Conservation (phyloP, 73 alveolate species). For the Paraurostyla sp. region DNA sequence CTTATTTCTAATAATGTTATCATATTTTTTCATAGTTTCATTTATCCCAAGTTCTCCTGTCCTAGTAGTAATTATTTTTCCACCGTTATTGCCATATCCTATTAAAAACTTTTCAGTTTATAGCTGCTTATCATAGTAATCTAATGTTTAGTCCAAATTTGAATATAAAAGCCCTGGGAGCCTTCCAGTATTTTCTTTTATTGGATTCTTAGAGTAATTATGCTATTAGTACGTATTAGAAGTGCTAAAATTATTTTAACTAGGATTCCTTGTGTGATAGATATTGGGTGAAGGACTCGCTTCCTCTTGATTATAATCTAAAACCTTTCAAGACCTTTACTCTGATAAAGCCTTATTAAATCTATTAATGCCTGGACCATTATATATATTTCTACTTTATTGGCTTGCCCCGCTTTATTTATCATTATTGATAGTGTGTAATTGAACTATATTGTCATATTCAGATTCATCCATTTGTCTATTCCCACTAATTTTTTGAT, state of each 20-base stretch:
- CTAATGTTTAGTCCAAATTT: not conserved
- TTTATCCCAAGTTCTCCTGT: not conserved
- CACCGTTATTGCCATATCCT: not conserved
- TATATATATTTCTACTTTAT: not conserved
- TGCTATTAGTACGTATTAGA: not conserved
- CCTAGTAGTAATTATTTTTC: not conserved
- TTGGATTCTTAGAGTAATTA: conserved; percentile 3
- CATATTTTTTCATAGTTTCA: conserved; percentile 15
- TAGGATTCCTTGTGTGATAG: no score
- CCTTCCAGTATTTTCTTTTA: conserved; percentile 26
- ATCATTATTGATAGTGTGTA: not conserved
- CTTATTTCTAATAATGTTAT: conserved; percentile 18
- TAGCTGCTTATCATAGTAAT: conserved; percentile 23
- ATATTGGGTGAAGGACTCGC: no score
- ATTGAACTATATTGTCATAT: not conserved
- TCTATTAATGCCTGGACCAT: not conserved
- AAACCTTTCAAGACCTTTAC: not conserved
- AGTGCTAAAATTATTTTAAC: no score
- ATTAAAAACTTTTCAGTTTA: not conserved
- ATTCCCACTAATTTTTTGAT: not conserved
- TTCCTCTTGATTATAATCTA: not conserved
- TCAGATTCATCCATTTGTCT: conserved; percentile 8
- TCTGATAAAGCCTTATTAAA: conserved; percentile 31
- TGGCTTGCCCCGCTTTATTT: no score
- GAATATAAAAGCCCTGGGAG: conserved; percentile 12